Evolutionary conservation across 768 basidiomycete genomes (phyloP), one percentile per base, ranked within the genome.

Genomic region (Termitomyces bulborhizus): DNA sequence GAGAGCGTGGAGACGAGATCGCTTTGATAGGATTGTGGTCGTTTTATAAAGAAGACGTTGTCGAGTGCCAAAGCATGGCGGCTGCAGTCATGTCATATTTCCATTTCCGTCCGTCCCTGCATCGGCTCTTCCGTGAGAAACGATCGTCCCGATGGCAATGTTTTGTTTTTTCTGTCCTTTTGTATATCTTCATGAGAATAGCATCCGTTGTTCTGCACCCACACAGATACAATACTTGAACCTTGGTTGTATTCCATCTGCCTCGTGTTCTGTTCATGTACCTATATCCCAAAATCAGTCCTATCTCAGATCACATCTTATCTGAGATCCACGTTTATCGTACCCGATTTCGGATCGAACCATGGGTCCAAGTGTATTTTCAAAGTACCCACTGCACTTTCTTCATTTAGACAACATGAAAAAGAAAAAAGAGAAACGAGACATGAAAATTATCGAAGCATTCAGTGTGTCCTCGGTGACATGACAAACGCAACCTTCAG

Each of bases 61-160:
- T 60, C 60, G 58, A 66, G 65, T 63, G 63, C 60, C 65, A 68
- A 68, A 66, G 61, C 64, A 65, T 63, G 63, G 62, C 55, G 53
- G 61, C 60, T 66, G 59, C 58, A 58, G 27, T 58, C 56, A 58
- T 65, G 58, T 64, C 66, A 66, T 69, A 63, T 65, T 64, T 68
- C 69, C 69, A 65, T 64, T 71, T 73, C 64, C 66, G 71, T 58
- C 61, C 67, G 68, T 56, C 43, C 58, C 54, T 18, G 55, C 27
- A 57, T 62, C 62, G 60, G 60, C 45, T 59, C 36, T 56, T 42
- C 51, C 58, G 63, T 64, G 60, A 51, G 61, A 62, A 43, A 49
- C 56, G 53, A 57, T 55, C 59, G 37, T 37, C 16, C 50, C 47
- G 46, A 55, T n/a, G 21, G 16, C 32, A 40, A 42, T 43, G 29